Percentiles rank a stretch among this genome's conserved stretches.
These are phyloP conservation scores for Vaccinium darrowii DNA, from an alignment of 148 eudicot genomes.

Conservation along the genomic window DNA sequence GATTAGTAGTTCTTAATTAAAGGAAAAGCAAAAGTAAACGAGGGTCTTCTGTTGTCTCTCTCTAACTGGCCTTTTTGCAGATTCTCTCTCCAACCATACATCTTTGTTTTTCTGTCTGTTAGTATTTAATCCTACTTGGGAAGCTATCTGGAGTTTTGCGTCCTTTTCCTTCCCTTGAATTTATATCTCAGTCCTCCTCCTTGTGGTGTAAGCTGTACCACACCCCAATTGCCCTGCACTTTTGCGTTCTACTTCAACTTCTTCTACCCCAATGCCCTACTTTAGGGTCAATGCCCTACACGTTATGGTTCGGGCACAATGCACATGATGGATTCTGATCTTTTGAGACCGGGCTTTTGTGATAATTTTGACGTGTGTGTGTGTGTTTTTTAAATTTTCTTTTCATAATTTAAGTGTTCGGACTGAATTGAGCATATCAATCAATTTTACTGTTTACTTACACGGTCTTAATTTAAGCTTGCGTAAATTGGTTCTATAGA, in stretches of 20 bases:
- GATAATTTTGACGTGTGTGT: too few relatives aligned
- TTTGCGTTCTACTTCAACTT: too few relatives aligned
- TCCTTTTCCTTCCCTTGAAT: background rate
- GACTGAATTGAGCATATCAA: too few relatives aligned
- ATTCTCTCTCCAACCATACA: slow-evolving; percentile 2
- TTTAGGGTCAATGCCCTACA: background rate
- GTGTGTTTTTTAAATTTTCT: too few relatives aligned
- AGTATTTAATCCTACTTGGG: background rate
- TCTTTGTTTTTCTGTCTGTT: background rate
- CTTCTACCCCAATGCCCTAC: background rate
- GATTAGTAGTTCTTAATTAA: too few relatives aligned
- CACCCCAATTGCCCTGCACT: background rate
- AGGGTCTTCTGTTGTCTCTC: background rate
- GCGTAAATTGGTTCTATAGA: too few relatives aligned
- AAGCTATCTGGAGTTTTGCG: background rate
- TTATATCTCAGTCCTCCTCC: background rate
- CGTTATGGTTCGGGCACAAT: too few relatives aligned
- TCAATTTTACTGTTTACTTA: too few relatives aligned
- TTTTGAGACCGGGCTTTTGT: background rate
- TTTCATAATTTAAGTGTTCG: too few relatives aligned
- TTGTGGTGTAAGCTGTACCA: background rate
- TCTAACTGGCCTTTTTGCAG: background rate
- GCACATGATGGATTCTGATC: background rate
- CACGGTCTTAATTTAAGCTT: too few relatives aligned
- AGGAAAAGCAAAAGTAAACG: background rate